Base-by-base conservation (phyloP, 164 flowering plant species). In the Sextonia rubra region DNA sequence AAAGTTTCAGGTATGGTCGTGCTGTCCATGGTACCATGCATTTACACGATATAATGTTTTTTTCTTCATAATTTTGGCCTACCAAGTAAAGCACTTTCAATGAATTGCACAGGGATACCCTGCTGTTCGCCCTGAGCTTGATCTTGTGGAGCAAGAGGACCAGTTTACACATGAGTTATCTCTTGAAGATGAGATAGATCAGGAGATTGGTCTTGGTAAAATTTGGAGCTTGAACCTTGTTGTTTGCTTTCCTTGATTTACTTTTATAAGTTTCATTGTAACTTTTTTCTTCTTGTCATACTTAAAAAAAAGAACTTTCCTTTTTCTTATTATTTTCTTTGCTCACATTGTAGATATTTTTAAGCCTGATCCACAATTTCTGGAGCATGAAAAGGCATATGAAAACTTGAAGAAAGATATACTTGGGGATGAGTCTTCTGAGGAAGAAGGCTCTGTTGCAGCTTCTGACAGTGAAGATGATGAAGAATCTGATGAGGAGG, bases 141-240 rank as follows among this genome's bases (percentile, higher is more conserved):
- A 95, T 77, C 95, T 95, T 73, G 99, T 93, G 48, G 98, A 92
- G 78, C 88, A 85, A 74, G 98, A 91, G 82, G 94, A 93, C 76
- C 97, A 93, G 72, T 74, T 88, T 37, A 91, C 97, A 0, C 98
- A 91, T 76, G 97, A 95, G 73, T 70, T 95, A 25, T 96, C 98
- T 15, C 91, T 96, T 67, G 78, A 85, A 15, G 98, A 90, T 62
- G 86, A 85, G 71, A 86, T 92, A 32, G 92, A 90, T 77, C 83
- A 88, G 52, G 99, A 96, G 76, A 88, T 73, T 62, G 27, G 89
- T 63, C 87, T 93, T 66, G 98, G 97, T 93, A 89, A 64, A 27
- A 7, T 26, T 48, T 49, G 52, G 62, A 56, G 29, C 25, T 0
- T 1, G 60, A 66, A 55, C 66, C 64, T 61, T 63, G 24, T n/a